These are phyloP conservation scores for Alisma plantagoaquatica DNA, from an alignment of 106 monocot genomes.

Conservation along the genomic window DNA sequence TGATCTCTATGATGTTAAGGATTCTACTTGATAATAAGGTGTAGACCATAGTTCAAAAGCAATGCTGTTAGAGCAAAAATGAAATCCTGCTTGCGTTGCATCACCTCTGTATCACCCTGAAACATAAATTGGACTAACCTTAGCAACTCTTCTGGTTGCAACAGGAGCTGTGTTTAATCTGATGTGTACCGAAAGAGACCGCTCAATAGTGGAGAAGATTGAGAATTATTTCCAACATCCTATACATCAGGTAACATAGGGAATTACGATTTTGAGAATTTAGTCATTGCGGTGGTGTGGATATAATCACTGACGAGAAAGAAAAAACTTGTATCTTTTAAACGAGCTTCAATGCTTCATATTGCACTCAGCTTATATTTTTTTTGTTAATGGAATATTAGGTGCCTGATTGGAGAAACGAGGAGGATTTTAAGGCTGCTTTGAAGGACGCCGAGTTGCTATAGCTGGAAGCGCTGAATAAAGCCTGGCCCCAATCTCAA, in stretches of 20 bases:
- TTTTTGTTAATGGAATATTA: too few relatives aligned
- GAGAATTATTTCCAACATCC: conserved; percentile 59
- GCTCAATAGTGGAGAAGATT: conserved; percentile 61
- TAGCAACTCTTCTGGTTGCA: neutral
- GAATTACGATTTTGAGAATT: neutral
- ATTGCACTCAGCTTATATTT: neutral
- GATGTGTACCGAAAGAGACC: conserved; percentile 39
- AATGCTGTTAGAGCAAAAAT: too few relatives aligned
- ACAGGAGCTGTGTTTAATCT: conserved; percentile 92
- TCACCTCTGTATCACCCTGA: too few relatives aligned
- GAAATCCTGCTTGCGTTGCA: too few relatives aligned
- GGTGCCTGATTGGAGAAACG: conserved; percentile 22
- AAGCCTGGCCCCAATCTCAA: too few relatives aligned
- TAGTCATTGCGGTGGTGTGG: neutral
- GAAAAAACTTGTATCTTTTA: too few relatives aligned
- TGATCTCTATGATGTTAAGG: neutral
- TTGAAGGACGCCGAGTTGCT: conserved; percentile 21
- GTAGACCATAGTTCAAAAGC: too few relatives aligned
- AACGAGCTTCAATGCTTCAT: neutral
- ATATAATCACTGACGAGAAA: too few relatives aligned
- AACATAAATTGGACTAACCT: neutral
- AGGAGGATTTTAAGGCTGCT: conserved; percentile 23
- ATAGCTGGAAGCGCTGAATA: neutral
- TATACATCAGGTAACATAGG: conserved; percentile 43
- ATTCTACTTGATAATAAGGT: too few relatives aligned